Conservation (phyloP, 2,329 filamentous ascomycete genomes). For the Magnaporthiopsis poae region DNA sequence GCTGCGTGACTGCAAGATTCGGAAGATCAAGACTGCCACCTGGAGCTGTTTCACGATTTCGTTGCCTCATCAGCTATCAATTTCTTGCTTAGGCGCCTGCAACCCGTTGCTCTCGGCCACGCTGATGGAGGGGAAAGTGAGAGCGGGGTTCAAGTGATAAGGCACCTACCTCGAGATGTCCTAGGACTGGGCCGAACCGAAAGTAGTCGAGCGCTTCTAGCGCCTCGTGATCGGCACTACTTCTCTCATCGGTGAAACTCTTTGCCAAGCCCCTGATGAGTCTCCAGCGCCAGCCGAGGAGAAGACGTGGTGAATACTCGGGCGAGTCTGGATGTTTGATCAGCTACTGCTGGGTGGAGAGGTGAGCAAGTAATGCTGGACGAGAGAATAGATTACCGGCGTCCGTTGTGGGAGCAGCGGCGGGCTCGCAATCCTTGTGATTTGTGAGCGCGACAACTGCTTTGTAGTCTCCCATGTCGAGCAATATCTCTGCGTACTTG, state of each 20-base stretch:
- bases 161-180: slow-evolving; percentile 3
- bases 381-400: too few species aligned
- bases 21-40: background rate
- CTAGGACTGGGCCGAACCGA: background rate
- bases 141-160: background rate
- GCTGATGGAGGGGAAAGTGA: too few species aligned
- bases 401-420: too few species aligned
- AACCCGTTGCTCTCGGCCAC: too few species aligned
- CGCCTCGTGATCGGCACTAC: background rate
- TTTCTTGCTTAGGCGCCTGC: too few species aligned
- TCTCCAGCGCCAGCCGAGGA: slow-evolving; percentile 4
- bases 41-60: background rate
- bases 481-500: slow-evolving; percentile 20
- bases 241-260: background rate
- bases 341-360: background rate
- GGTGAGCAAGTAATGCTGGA: background rate
- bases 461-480: slow-evolving; percentile 20
- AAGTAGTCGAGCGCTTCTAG: background rate
- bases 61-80: background rate
- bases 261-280: background rate
- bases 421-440: background rate
- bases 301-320: too few species aligned
- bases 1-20: background rate
- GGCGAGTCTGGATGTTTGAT: background rate
- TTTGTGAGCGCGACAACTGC: background rate